Evolutionary conservation across 768 basidiomycete genomes (phyloP).

Genomic region (Leccinum boreale): DNA sequence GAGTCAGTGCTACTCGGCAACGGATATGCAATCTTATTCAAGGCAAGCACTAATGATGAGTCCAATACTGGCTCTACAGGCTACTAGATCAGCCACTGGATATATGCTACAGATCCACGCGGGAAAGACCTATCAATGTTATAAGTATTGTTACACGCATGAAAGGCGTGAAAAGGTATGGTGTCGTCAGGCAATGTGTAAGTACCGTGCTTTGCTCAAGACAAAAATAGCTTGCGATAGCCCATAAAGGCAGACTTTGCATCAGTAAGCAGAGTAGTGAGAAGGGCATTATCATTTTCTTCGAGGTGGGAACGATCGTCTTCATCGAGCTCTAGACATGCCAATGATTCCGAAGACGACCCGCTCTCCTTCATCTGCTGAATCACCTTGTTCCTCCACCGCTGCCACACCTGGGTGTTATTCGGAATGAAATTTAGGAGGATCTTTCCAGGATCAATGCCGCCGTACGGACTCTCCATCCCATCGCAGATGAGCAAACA

Average conservation of each 20-base stretch:
- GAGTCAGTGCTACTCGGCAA: background rate
- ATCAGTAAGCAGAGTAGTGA: slow-evolving; percentile 16
- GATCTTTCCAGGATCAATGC: slow-evolving; percentile 12
- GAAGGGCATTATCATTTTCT: slow-evolving; percentile 10
- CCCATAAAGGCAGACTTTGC: slow-evolving; percentile 20
- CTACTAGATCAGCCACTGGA: background rate
- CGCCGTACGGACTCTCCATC: slow-evolving; percentile 14
- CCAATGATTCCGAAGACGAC: background rate
- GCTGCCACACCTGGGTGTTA: slow-evolving; percentile 22
- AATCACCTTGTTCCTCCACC: slow-evolving; percentile 24
- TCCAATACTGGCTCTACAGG: background rate
- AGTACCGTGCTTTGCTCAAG: background rate
- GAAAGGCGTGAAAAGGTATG: background rate
- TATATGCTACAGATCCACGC: background rate
- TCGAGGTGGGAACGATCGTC: slow-evolving; percentile 8
- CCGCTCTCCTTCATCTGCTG: slow-evolving; percentile 13
- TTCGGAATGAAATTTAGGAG: slow-evolving; percentile 22
- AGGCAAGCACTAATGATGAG: background rate
- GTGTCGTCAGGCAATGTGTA: background rate
- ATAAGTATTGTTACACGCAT: background rate
- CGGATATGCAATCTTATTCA: background rate
- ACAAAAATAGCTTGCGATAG: slow-evolving; percentile 7
- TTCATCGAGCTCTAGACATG: slow-evolving; percentile 1
- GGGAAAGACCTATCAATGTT: no score
- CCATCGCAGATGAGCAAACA: slow-evolving; percentile 25